Evolutionary conservation across 2,329 filamentous ascomycete species (phyloP).

Genomic region (Fusarium azukiicola): DNA sequence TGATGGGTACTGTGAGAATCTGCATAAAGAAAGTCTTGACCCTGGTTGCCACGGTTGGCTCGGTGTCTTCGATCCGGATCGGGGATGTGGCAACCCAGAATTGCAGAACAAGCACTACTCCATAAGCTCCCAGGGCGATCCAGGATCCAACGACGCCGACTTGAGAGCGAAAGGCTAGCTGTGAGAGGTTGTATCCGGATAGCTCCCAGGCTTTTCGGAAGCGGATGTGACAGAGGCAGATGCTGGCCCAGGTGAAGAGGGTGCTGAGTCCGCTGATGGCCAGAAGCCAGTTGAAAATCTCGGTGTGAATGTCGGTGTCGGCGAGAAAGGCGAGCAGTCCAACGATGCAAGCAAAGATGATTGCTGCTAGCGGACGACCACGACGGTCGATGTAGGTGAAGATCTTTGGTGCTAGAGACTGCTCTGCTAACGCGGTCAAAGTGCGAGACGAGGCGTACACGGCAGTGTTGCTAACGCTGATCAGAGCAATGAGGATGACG

Average conservation of each 20-base stretch:
- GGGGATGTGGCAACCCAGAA: conserved; percentile 94
- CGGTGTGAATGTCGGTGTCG: conserved; percentile 77
- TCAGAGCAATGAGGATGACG: conserved; percentile 95
- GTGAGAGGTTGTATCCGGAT: conserved; percentile 83
- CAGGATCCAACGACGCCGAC: conserved; percentile 91
- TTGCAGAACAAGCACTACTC: conserved; percentile 88
- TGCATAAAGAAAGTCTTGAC: conserved; percentile 84
- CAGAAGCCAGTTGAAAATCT: conserved; percentile 90
- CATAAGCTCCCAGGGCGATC: conserved; percentile 88
- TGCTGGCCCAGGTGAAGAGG: conserved; percentile 90
- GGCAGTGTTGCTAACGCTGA: conserved; percentile 94
- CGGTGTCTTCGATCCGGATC: conserved; percentile 60
- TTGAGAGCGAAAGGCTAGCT: conserved; percentile 90
- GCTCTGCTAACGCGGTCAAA: conserved; percentile 67
- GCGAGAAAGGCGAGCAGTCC: conserved; percentile 90
- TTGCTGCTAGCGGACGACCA: conserved; percentile 88
- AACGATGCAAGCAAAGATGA: conserved; percentile 81
- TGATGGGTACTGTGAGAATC: conserved; percentile 85
- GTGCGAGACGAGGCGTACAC: conserved; percentile 92
- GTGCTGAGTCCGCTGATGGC: conserved; percentile 86
- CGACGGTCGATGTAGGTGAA: conserved; percentile 90
- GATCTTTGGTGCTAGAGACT: conserved; percentile 88
- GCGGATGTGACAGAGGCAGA: conserved; percentile 93
- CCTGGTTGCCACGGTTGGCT: conserved; percentile 62
- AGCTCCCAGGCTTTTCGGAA: conserved; percentile 89